Evolutionary conservation across 495 filamentous ascomycete species (phyloP), one percentile per base, ranked within the genome.

Genomic region (Aspergillus cavernicola): DNA sequence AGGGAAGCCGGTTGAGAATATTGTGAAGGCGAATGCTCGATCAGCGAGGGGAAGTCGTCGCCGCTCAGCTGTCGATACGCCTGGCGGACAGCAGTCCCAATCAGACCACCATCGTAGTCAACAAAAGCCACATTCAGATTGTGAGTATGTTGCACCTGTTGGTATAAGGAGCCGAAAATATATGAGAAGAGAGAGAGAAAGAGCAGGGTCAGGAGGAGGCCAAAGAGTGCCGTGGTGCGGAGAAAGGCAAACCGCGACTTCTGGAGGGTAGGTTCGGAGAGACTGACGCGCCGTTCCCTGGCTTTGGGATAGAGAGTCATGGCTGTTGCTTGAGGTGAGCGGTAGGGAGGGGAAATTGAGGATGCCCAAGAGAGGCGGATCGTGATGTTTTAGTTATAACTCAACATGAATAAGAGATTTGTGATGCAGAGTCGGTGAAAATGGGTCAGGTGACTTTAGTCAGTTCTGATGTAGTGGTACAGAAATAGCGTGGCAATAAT

Each of bases 21-120:
- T 0, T 56, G 12, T 4, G 43, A 24, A 10, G 68, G 18, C 0
- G 70, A 24, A 16, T 45, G 50, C 42, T 76, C 69, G 15, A 65
- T 55, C 1, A 81, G 23, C 7, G 71, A 67, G 8, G 75, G 74
- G 37, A 80, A 80, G 3, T 33, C 47, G 1, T 59, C 33, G 0
- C 63, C 62, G 43, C 71, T 52, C 10, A 82, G 56, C 6, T 63
- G 45, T 9, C 64, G 42, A 52, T 80, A 80, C 0, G 76, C 76
- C 4, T 40, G 51, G 13, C 69, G 63, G 8, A 80, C 57, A 0
- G 78, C 63, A 4, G 60, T 22, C 1, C 77, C 77, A 28, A 82
- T 62, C 1, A 66, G 58, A 4, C 77, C 73, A 13, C 67, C 71
- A 53, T 79, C 78, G 49, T 80, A 81, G 56, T 82, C 78, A 15